Base-by-base conservation (phyloP, 331 rosid species). In the Rosa hybrid region DNA sequence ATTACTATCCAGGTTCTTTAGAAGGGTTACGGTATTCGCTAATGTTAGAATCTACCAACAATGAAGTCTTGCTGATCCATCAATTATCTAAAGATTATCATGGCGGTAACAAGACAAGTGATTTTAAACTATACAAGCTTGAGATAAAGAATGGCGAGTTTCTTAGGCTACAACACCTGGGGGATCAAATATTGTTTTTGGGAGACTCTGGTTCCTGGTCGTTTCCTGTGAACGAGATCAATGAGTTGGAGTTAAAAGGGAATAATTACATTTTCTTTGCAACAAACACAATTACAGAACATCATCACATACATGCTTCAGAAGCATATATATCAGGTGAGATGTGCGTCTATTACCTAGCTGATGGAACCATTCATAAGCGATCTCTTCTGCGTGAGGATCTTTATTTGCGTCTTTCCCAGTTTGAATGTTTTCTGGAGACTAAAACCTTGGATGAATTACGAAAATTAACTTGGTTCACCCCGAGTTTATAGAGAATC, bases 21-120 rank as follows among this genome's bases (percentile, higher is more conserved):
- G 9, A 3, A 17, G 10, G 17, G 51, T 6, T 1, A 0, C 21
- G 13, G 18, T 0, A 0, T 0, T 41, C 17, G 2, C 21, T 18
- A 25, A 44, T 69, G 74, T n/a, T 44, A 12, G 74, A 69, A 44
- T 69, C 74, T 1, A n/a, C 54, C 54, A 69, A 44, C 39, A 69
- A 44, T 3, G 54, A 69, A 69, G 74, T 69, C 54, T 44, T 69
- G 54, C 8, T 69, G 3, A 44, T 69, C 74, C 20, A n/a, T 44
- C 9, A n/a, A 12, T 12, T 44, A 0, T 0, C 25, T 8, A 11
- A 67, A 67, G 46, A 67, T 6, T 10, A 44, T 44, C 8, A 44
- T 44, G 48, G 48, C 14, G 23, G 48, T 27, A 65, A 42, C 10
- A 64, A 39, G 45, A 64, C 70, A 2, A 0, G 3, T 8, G 51